Conservation (phyloP, 345 rosid genomes). For the Nasturtium officinale region DNA sequence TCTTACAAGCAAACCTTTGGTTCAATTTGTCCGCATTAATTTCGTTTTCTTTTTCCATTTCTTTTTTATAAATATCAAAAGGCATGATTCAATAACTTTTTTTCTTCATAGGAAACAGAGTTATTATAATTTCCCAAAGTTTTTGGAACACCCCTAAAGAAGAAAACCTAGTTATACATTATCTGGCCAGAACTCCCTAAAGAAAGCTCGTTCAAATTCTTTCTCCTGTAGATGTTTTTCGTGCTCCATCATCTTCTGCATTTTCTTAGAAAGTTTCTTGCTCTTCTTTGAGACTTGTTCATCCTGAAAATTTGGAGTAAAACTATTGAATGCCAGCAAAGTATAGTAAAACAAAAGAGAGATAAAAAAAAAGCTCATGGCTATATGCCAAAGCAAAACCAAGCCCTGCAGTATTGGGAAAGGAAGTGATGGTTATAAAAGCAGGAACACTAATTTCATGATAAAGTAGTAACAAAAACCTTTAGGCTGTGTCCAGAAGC, state of each 20-base stretch:
- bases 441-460: not conserved
- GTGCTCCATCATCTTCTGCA: slow-evolving; percentile 67
- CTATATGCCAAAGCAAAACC: not conserved
- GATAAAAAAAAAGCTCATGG: not conserved
- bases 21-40: not conserved
- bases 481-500: slow-evolving; percentile 39
- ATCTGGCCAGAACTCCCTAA: slow-evolving; percentile 92
- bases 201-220: slow-evolving; percentile 81
- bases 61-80: not conserved
- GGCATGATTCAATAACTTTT: not conserved
- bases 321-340: no score
- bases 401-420: not conserved
- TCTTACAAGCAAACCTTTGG: slow-evolving; percentile 14
- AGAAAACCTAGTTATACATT: slow-evolving; percentile 57
- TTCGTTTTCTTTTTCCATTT: not conserved
- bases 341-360: not conserved
- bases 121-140: not conserved
- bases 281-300: slow-evolving; percentile 48
- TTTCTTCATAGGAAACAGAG: not conserved
- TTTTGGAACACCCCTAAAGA: not conserved
- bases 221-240: slow-evolving; percentile 66
- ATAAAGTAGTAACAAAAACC: slow-evolving; percentile 12
- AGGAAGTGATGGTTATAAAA: not conserved
- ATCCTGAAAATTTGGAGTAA: slow-evolving; percentile 53
- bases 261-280: slow-evolving; percentile 66